Evolutionary conservation across 1,139 yeast species (phyloP), one percentile per base, ranked within the genome.

Genomic region (Torulaspora globosa): DNA sequence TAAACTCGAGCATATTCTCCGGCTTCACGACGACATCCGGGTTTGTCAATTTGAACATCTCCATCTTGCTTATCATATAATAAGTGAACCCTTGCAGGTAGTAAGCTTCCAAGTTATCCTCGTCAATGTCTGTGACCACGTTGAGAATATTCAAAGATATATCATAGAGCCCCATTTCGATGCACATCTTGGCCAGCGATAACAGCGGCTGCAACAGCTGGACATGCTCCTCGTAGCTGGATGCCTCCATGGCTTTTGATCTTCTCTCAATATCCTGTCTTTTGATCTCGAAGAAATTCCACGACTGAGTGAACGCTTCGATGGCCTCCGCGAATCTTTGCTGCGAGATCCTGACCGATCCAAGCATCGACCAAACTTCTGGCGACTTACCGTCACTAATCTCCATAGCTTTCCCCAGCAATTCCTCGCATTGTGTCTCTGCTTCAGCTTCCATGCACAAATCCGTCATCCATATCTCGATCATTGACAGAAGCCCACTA

Each of bases 381-480:
- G 96, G 85, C 47, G 83, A 80, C 23, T 58, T 54, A 5, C 63
- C 66, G 5, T 69, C 65, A 52, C 86, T 90, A 31, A 85, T 68
- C 45, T 76, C 67, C 58, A 88, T 67, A 0, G 95, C 82, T 56
- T 77, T 78, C 4, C 76, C 68, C 43, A 90, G 83, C 55, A 87
- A 72, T 46, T 75, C 75, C 57, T 89, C 86, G 68, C 98, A 94
- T 63, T 79, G 76, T 4, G 66, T 37, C 66, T 92, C 98, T 2
- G 98, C 97, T 57, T 84, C 82, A 5, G 80, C 80, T 57, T 87
- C 95, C 96, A 90, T 89, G 62, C 97, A 90, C 54, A 92, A 73
- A 70, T 92, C 99, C 1, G 99, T 94, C 98, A 92, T 92, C 97
- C 97, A 92, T 50, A 94, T 87, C 67, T 92, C 99, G 58, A 92